These are phyloP conservation scores for Ploettnerulaceae sp. DNA, from an alignment of 2,329 filamentous ascomycete species.

Conservation along the genomic window DNA sequence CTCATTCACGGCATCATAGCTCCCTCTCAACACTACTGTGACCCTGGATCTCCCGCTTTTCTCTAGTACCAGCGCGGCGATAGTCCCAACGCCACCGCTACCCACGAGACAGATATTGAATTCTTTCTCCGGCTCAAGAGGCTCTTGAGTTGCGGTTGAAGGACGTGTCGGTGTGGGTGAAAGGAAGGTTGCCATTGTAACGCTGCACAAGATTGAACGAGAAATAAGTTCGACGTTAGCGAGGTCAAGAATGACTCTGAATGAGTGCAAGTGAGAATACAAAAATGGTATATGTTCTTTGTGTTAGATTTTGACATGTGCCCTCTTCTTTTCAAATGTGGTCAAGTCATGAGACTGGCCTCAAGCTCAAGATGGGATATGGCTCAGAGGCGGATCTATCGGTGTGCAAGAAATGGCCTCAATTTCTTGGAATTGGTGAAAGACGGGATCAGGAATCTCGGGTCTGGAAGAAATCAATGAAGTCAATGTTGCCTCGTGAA, in stretches of 20 bases:
- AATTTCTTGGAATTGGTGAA: no score
- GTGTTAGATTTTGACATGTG: no score
- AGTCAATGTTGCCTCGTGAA: no score
- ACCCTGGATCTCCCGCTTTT: constrained; percentile 20
- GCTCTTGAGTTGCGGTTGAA: background rate
- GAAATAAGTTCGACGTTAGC: background rate
- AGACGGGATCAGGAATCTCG: no score
- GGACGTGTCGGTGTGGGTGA: constrained; percentile 4
- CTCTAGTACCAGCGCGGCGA: constrained; percentile 21
- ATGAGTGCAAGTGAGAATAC: background rate
- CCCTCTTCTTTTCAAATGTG: no score
- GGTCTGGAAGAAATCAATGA: no score
- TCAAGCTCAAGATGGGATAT: no score
- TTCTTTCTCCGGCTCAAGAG: constrained; percentile 10
- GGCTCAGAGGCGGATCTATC: no score
- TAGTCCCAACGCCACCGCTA: constrained; percentile 24
- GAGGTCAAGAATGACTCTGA: background rate
- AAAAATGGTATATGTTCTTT: no score
- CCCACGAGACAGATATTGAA: constrained; percentile 24
- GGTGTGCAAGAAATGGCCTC: no score
- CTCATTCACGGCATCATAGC: constrained; percentile 21
- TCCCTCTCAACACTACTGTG: constrained; percentile 22
- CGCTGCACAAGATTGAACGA: background rate
- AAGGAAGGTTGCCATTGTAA: constrained; percentile 6
- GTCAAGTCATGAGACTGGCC: no score